Evolutionary conservation across 1,284 basidiomycete genomes (phyloP), one percentile per base, ranked within the genome.

Genomic region (Athelia psychrophila): DNA sequence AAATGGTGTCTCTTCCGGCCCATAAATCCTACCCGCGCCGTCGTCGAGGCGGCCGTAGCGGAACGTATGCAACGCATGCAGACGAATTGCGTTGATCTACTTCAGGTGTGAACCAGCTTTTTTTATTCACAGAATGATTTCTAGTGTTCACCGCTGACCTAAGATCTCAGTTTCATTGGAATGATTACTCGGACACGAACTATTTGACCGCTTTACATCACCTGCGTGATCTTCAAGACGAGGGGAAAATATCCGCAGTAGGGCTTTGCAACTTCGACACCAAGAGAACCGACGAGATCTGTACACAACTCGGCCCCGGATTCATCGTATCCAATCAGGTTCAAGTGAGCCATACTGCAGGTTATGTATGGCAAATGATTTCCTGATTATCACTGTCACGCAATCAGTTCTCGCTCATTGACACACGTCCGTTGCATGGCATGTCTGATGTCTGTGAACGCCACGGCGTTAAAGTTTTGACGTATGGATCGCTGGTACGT

Each of bases 261-360:
- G 89, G 90, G 3, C 72, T 93, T 33, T 88, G 86, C 67, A 93
- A 93, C 67, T 93, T 93, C 60, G 88, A 93, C 65, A 68, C 88
- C 1, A 77, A 79, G 51, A 74, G 78, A 46, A 88, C 81, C 44
- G 86, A 90, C 61, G 88, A 92, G 65, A 89, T 91, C 51, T 93
- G 91, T 68, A 81, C 81, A 10, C 76, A 81, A 53, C 68, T 83
- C 18, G 86, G 86, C 13, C 78, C 81, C 6, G 85, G 83, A 3
- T 76, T 75, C 19, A 82, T 93, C 50, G 85, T 89, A 25, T 86
- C 88, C 12, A 92, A 93, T 65, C 90, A 92, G 70, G 83, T 93
- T 18, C 89, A 88, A 77, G 90, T 90, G 63, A 25, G 63, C 54
- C 20, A 16, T 6, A 19, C 30, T 15, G n/a, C n/a, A n/a, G n/a